Evolutionary conservation across 805 yeast species (phyloP).

Genomic region (Pichia membranifaciens): DNA sequence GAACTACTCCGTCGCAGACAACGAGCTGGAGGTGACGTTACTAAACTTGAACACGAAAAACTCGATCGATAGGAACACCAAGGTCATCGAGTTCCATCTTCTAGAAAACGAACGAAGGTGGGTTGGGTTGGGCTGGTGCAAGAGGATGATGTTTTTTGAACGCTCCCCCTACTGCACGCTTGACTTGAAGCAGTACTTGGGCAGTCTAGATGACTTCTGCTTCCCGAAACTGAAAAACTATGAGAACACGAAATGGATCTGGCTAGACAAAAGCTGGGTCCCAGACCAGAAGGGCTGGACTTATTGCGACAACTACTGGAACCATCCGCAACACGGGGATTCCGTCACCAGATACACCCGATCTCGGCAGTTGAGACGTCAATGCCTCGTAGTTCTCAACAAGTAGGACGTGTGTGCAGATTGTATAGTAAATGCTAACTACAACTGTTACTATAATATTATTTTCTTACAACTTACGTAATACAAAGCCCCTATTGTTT

Average conservation of each 20-base stretch:
- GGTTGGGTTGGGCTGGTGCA: slow-evolving; percentile 58
- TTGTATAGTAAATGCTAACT: too few relatives aligned
- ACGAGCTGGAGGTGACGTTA: slow-evolving; percentile 8
- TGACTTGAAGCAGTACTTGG: slow-evolving; percentile 27
- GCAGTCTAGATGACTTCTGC: slow-evolving; percentile 33
- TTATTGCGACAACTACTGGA: slow-evolving; percentile 50
- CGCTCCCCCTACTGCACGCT: slow-evolving; percentile 43
- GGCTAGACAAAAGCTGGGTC: slow-evolving; percentile 51
- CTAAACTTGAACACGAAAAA: slow-evolving; percentile 11
- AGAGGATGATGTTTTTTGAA: slow-evolving; percentile 46
- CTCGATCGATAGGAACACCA: slow-evolving; percentile 28
- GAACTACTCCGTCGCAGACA: slow-evolving; percentile 19
- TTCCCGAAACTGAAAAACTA: slow-evolving; percentile 40
- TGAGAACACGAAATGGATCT: slow-evolving; percentile 45
- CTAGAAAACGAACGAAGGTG: slow-evolving; percentile 57
- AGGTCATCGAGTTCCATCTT: slow-evolving; percentile 44
- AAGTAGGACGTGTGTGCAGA: not conserved
- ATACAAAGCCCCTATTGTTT: too few relatives aligned
- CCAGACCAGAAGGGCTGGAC: slow-evolving; percentile 51
- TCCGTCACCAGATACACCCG: slow-evolving; percentile 48
- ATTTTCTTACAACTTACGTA: too few relatives aligned
- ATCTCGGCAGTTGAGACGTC: slow-evolving; percentile 45
- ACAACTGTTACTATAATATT: too few relatives aligned
- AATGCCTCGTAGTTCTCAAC: slow-evolving; percentile 12
- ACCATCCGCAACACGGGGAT: slow-evolving; percentile 34